These are phyloP conservation scores for Phytophthora meadii DNA, from an alignment of 352 stramenopile genomes.

Conservation along the genomic window DNA sequence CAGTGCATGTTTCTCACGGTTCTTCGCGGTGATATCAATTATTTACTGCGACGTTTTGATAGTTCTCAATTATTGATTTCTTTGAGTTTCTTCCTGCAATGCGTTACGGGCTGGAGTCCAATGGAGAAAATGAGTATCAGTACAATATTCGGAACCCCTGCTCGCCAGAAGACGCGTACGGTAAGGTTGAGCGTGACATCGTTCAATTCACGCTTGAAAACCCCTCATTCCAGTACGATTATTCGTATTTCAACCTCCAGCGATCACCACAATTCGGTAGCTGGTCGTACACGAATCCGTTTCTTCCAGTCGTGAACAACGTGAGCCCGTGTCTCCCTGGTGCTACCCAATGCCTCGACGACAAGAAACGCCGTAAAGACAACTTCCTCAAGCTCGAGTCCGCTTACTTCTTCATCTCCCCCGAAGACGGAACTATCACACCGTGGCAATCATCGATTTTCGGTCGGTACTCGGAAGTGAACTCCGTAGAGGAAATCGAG, in stretches of 20 bases:
- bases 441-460: slow-evolving; percentile 49
- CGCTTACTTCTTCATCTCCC: slow-evolving; percentile 53
- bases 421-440: slow-evolving; percentile 33
- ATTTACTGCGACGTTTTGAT: too few relatives aligned
- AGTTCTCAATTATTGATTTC: too few relatives aligned
- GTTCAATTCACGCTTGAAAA: slow-evolving; percentile 19
- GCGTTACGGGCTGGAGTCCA: too few relatives aligned
- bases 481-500: slow-evolving; percentile 8
- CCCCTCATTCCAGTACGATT: slow-evolving; percentile 20
- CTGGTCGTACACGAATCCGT: slow-evolving; percentile 7
- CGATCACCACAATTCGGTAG: slow-evolving; percentile 12
- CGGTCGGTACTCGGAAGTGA: slow-evolving; percentile 44
- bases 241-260: slow-evolving; percentile 18
- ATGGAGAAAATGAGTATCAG: too few relatives aligned
- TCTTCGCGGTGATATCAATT: too few relatives aligned
- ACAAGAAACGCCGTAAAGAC: slow-evolving; percentile 23
- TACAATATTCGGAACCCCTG: too few relatives aligned
- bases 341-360: slow-evolving; percentile 4
- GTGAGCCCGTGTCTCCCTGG: slow-evolving; percentile 11
- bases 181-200: slow-evolving; percentile 19
- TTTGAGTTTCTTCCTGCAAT: too few relatives aligned
- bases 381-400: slow-evolving; percentile 40
- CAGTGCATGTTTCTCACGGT: too few relatives aligned
- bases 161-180: slow-evolving; percentile 17
- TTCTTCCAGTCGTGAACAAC: slow-evolving; percentile 25